Percentiles rank a stretch among this genome's conserved stretches.
These are phyloP conservation scores for Zymoseptoria crescenta DNA, from an alignment of 2,329 filamentous ascomycete genomes.

Conservation along the genomic window DNA sequence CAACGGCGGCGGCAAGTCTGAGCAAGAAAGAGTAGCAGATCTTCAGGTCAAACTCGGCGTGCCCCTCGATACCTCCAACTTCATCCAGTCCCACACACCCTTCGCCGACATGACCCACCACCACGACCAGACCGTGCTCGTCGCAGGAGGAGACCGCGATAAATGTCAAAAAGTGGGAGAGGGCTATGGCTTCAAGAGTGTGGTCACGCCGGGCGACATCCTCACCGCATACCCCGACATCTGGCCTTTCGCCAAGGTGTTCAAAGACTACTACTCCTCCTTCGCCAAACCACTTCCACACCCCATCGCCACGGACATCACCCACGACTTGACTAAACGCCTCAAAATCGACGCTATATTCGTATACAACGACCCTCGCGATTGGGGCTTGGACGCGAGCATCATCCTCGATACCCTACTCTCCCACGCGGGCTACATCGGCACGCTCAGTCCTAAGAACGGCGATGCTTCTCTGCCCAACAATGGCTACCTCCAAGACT, in stretches of 20 bases:
- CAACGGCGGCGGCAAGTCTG: constrained; percentile 84
- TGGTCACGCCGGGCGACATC: constrained; percentile 81
- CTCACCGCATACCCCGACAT: constrained; percentile 63
- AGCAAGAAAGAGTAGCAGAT: constrained; percentile 63
- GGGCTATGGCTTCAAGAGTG: constrained; percentile 46
- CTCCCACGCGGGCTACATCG: constrained; percentile 68
- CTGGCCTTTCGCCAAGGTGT: constrained; percentile 72
- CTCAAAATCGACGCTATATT: constrained; percentile 85
- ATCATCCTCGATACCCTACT: constrained; percentile 77
- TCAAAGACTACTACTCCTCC: constrained; percentile 52
- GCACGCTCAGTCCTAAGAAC: constrained; percentile 70
- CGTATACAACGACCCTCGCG: constrained; percentile 90
- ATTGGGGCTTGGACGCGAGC: constrained; percentile 88
- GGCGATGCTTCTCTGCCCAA: constrained; percentile 57
- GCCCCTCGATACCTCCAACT: constrained; percentile 57
- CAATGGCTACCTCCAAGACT: constrained; percentile 72
- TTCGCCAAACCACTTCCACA: constrained; percentile 52
- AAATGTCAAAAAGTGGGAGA: constrained; percentile 67
- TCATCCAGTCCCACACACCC: constrained; percentile 87
- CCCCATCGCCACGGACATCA: constrained; percentile 36
- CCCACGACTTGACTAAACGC: constrained; percentile 34
- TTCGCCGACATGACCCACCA: constrained; percentile 64
- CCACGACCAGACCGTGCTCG: constrained; percentile 45
- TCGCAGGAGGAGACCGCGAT: constrained; percentile 41
- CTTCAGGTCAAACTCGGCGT: constrained; percentile 60